phyloP scores from a whole-genome alignment of 805 yeast genomes.

The Sugiyamaella mastotermitis region DNA sequence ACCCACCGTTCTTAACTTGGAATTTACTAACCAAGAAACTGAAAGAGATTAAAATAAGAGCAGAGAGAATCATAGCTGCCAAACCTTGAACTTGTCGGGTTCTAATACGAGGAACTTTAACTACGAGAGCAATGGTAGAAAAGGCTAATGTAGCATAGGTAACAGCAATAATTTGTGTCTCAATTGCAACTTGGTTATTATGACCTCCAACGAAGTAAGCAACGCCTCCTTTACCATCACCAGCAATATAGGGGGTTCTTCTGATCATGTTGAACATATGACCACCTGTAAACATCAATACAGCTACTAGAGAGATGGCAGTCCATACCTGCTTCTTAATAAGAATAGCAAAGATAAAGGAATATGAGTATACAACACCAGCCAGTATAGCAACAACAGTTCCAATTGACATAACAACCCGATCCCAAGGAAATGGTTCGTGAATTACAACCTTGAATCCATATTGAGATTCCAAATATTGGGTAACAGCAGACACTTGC shows the following conservation, averaged over 20 bases:
- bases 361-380: constrained; percentile 18
- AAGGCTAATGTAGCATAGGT: constrained; percentile 66
- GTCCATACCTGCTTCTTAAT: constrained; percentile 67
- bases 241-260: constrained; percentile 49
- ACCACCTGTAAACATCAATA: constrained; percentile 75
- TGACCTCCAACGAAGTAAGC: constrained; percentile 61
- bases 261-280: constrained; percentile 92
- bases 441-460: constrained; percentile 26
- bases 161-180: constrained; percentile 78
- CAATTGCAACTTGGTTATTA: constrained; percentile 75
- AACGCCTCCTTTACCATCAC: constrained; percentile 35
- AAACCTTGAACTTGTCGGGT: constrained; percentile 43
- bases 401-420: constrained; percentile 12
- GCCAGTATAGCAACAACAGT: constrained; percentile 11
- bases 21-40: constrained; percentile 63
- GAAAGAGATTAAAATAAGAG: constrained; percentile 48
- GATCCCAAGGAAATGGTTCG: constrained; percentile 29
- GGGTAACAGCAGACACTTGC: constrained; percentile 18
- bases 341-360: constrained; percentile 36
- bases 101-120: constrained; percentile 46
- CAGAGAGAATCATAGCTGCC: constrained; percentile 41
- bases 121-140: constrained; percentile 50
- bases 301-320: constrained; percentile 50
- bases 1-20: constrained; percentile 63
- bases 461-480: constrained; percentile 13